These are phyloP conservation scores for Botrytis galanthina DNA, from an alignment of 2,329 filamentous ascomycete genomes.

Conservation along the genomic window DNA sequence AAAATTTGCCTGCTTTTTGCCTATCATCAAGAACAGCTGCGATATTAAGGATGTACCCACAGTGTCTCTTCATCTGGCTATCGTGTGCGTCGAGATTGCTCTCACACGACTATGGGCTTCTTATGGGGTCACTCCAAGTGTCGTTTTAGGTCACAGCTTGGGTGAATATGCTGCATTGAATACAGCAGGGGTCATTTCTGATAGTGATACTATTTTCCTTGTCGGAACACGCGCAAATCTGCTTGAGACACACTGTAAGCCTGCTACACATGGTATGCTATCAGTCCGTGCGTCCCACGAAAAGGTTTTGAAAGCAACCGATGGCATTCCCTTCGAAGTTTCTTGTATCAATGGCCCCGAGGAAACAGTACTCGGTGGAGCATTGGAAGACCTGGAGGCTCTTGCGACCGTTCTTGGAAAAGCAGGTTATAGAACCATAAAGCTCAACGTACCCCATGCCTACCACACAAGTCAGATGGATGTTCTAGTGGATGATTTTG, in stretches of 20 bases:
- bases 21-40: slow-evolving; percentile 40
- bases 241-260: slow-evolving; percentile 61
- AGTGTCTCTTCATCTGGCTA: background rate
- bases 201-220: slow-evolving; percentile 67
- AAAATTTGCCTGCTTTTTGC: slow-evolving; percentile 33
- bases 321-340: background rate
- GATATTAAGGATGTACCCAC: background rate
- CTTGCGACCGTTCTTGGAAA: background rate
- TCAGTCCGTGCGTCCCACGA: slow-evolving; percentile 47
- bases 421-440: slow-evolving; percentile 56
- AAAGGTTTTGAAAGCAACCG: slow-evolving; percentile 62
- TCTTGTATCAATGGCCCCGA: slow-evolving; percentile 6
- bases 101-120: slow-evolving; percentile 53
- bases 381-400: background rate
- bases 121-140: slow-evolving; percentile 54
- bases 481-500: slow-evolving; percentile 40
- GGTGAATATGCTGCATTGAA: slow-evolving; percentile 73
- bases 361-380: slow-evolving; percentile 10
- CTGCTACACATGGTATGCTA: slow-evolving; percentile 65
- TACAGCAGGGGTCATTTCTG: slow-evolving; percentile 68
- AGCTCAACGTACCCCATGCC: slow-evolving; percentile 61
- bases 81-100: slow-evolving; percentile 30
- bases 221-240: slow-evolving; percentile 66
- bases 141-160: slow-evolving; percentile 60
- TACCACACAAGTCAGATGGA: slow-evolving; percentile 65